phyloP scores from a whole-genome alignment of 345 rosid species.

The Moricandia moricandioides region DNA sequence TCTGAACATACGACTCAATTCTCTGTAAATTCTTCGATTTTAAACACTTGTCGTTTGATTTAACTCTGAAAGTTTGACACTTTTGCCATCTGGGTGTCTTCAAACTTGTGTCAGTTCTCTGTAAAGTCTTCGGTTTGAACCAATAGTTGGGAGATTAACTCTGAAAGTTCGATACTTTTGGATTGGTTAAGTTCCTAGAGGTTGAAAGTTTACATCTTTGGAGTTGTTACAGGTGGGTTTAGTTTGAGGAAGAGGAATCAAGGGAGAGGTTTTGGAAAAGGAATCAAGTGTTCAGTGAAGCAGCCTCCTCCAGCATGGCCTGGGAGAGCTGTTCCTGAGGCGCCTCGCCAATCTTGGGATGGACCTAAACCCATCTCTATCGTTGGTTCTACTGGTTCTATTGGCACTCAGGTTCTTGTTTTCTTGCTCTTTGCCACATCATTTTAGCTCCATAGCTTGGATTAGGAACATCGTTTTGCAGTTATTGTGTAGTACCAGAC shows the following conservation, averaged over 20 bases:
- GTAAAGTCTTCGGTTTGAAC: not conserved
- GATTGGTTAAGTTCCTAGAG: not conserved
- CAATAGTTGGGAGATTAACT: not conserved
- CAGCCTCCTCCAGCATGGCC: constrained; percentile 91
- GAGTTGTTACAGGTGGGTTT: constrained; percentile 45
- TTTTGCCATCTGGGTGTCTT: not conserved
- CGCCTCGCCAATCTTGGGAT: constrained; percentile 66
- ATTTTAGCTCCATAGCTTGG: not conserved
- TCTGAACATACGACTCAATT: not conserved
- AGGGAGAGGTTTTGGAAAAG: constrained; percentile 43
- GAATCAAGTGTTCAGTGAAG: constrained; percentile 61
- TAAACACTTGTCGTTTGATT: not conserved
- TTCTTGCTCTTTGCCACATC: not conserved
- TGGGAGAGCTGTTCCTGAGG: constrained; percentile 73
- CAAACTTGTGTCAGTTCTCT: not conserved
- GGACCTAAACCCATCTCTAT: constrained; percentile 93
- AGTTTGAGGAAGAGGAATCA: constrained; percentile 56
- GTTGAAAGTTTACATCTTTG: not conserved
- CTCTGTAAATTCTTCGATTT: not conserved
- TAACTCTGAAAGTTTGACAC: not conserved
- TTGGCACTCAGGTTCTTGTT: constrained; percentile 83
- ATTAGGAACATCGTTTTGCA: not conserved
- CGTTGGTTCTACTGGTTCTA: constrained; percentile 96
- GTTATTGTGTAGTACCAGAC: not conserved
- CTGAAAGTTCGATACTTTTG: not conserved